These are phyloP conservation scores for Alternaria brassicae DNA, from an alignment of 2,329 filamentous ascomycete genomes.

Conservation along the genomic window DNA sequence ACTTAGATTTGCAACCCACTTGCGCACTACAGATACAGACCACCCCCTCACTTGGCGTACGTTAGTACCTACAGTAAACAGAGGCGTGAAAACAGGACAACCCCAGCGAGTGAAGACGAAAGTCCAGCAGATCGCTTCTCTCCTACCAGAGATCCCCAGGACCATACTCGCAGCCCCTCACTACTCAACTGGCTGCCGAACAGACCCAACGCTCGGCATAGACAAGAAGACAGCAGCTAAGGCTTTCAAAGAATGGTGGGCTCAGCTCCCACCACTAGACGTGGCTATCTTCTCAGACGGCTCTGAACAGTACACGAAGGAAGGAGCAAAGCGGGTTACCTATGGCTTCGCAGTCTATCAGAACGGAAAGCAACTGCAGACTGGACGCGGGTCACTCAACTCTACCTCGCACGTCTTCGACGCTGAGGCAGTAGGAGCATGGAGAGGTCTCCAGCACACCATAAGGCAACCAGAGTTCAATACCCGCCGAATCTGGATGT, in stretches of 20 bases:
- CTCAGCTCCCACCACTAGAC: neutral
- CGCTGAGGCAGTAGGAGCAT: constrained; percentile 8
- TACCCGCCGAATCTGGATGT: constrained; percentile 5
- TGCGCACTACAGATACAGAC: neutral
- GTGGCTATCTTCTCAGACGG: constrained; percentile 15
- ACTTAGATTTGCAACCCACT: neutral
- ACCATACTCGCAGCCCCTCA: no score
- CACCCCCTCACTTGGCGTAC: no score
- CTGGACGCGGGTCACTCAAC: constrained; percentile 1
- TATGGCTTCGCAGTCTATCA: constrained; percentile 9
- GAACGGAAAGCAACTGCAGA: neutral
- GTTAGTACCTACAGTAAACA: no score
- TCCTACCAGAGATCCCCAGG: no score
- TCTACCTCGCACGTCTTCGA: constrained; percentile 5
- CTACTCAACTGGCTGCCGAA: no score
- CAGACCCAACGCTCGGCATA: no score
- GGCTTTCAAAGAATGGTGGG: neutral
- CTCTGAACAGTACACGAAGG: constrained; percentile 4
- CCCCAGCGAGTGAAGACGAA: no score
- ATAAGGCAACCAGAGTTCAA: neutral
- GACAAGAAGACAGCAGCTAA: constrained; percentile 2
- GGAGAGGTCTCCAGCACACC: constrained; percentile 1
- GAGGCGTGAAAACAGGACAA: no score
- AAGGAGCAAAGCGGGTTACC: constrained; percentile 2
- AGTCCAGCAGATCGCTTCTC: no score